Evolutionary conservation across 2,329 filamentous ascomycete species (phyloP).

Genomic region (Nemania sp.): DNA sequence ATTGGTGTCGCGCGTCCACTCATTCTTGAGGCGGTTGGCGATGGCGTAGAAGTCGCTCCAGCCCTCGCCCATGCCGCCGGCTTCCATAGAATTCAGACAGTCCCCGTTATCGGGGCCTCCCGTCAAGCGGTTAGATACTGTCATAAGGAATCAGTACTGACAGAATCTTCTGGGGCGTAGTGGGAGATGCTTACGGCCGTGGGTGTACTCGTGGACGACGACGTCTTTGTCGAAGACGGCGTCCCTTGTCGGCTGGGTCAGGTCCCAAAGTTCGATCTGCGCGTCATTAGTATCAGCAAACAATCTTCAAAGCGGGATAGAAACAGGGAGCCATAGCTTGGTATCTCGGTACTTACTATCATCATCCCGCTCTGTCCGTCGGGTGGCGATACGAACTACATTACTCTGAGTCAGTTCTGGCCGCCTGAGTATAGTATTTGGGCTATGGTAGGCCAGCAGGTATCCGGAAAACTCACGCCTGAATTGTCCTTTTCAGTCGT

Average conservation of each 20-base stretch:
- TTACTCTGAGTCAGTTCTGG: neutral
- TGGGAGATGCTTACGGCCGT: conserved; percentile 46
- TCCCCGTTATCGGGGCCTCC: conserved; percentile 58
- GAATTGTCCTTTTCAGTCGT: conserved; percentile 58
- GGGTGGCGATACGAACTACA: conserved; percentile 46
- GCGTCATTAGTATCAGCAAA: neutral
- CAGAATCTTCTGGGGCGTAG: no score
- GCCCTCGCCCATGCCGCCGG: conserved; percentile 54
- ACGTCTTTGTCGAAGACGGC: conserved; percentile 61
- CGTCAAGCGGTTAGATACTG: conserved; percentile 59
- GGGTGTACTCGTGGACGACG: conserved; percentile 63
- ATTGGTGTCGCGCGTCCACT: conserved; percentile 48
- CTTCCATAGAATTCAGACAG: conserved; percentile 47
- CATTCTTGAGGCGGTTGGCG: conserved; percentile 48
- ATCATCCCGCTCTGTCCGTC: conserved; percentile 58
- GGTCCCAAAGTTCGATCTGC: conserved; percentile 60
- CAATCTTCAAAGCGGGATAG: neutral
- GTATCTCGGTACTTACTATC: conserved; percentile 31
- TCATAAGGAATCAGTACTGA: neutral
- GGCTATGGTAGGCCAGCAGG: neutral
- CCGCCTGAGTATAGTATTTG: no score
- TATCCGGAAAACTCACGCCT: neutral
- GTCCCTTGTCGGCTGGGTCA: conserved; percentile 52
- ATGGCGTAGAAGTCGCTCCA: conserved; percentile 56
- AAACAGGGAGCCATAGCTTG: no score